Evolutionary conservation across 1,139 yeast genomes (phyloP), one percentile per base, ranked within the genome.

Genomic region (Casaregolazyma suthepensis): DNA sequence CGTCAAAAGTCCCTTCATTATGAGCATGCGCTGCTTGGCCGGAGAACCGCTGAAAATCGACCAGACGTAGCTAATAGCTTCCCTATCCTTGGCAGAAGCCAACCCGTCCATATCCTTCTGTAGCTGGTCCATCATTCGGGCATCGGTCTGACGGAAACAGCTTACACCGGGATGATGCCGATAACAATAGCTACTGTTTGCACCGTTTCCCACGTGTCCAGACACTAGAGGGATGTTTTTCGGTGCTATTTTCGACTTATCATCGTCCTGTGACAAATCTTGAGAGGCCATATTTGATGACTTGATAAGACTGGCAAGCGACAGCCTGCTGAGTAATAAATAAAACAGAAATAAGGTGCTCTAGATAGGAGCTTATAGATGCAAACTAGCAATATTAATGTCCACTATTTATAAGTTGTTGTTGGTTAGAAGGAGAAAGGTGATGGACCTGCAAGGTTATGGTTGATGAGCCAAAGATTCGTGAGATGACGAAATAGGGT

Each of bases 131-230:
- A 87, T 81, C 61, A 82, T 81, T 45, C 69, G 69, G 54, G 81
- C 84, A 67, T 88, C 96, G 1, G 88, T 82, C 55, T 76, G 78
- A 61, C 85, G 83, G 67, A 84, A 85, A 66, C 90, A 82, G 37
- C 79, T 76, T 52, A 85, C 77, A 54, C 87, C 93, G 4, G 98
- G 98, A 64, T 91, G 88, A 69, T 91, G 98, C 53, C 98, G 76
- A 69, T 91, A 91, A 67, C 98, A 91, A 48, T 54, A 54, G 45
- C 47, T 46, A 13, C 37, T 46, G 48, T 54, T 53, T n/a, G 26
- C 22, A 43, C 51, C 31, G 43, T 45, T 44, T 20, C 61, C 55
- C 15, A 56, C 54, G 50, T 61, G 62, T 43, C 56, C 56, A 18
- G 60, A 48, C 50, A 62, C 58, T 52, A 55, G 61, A 15, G 62